Conservation (phyloP, 2,329 filamentous ascomycete species). For the Cladosporium austrohemisphaericum region DNA sequence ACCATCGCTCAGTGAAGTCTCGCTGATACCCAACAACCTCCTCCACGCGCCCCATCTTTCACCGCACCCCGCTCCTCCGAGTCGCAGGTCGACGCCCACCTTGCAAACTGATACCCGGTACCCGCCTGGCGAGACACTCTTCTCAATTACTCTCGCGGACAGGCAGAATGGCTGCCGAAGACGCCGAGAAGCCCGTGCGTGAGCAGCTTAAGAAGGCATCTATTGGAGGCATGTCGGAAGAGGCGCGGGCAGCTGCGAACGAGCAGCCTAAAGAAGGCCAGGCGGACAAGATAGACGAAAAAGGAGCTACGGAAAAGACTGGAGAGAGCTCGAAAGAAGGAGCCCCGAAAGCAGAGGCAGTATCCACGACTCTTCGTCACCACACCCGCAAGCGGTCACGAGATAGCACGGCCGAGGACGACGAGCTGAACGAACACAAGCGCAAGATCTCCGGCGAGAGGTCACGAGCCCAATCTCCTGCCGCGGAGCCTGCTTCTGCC, state of each 20-base stretch:
- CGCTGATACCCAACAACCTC: no score
- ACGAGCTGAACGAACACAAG: constrained; percentile 30
- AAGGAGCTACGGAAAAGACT: constrained; percentile 19
- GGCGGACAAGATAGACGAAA: not conserved
- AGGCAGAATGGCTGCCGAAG: constrained; percentile 28
- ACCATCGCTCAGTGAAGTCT: no score
- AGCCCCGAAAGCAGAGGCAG: constrained; percentile 25
- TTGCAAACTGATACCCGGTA: not conserved
- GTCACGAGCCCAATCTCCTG: constrained; percentile 19
- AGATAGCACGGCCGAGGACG: constrained; percentile 38
- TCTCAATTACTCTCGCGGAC: not conserved
- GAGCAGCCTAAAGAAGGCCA: constrained; percentile 4
- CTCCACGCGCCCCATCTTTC: no score
- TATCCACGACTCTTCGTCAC: constrained; percentile 12
- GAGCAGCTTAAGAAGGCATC: constrained; percentile 60
- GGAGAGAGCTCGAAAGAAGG: not conserved
- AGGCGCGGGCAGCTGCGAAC: constrained; percentile 14
- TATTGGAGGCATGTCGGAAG: constrained; percentile 40
- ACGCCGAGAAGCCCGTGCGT: constrained; percentile 56
- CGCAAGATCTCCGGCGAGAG: constrained; percentile 34
- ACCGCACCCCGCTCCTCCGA: no score
- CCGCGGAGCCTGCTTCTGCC: constrained; percentile 17
- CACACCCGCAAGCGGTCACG: constrained; percentile 47
- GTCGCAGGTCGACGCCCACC: constrained; percentile 3
- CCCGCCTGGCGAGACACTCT: not conserved